phyloP scores from a whole-genome alignment of 2,329 filamentous ascomycete genomes.

The Pyrenophora seminiperda region DNA sequence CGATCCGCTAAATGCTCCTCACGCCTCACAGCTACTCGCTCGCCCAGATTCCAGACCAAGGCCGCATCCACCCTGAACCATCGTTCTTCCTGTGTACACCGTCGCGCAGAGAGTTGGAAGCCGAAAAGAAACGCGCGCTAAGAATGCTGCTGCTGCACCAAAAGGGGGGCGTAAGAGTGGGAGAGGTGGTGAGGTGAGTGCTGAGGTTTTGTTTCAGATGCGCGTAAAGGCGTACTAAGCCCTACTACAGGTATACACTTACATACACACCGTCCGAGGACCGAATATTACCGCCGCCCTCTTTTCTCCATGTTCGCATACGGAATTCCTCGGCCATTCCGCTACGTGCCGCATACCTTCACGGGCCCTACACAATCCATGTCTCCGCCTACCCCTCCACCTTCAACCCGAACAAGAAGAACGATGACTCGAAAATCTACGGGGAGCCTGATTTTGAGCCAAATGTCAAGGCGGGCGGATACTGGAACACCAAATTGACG shows the following conservation, averaged over 20 bases:
- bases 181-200: constrained; percentile 80
- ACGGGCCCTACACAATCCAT: constrained; percentile 91
- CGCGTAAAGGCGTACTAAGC: constrained; percentile 3
- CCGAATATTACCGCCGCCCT: constrained; percentile 84
- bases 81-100: constrained; percentile 43
- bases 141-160: constrained; percentile 90
- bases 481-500: constrained; percentile 78
- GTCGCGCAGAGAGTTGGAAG: constrained; percentile 42
- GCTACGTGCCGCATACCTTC: constrained; percentile 90
- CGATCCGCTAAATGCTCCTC: constrained; percentile 49
- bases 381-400: constrained; percentile 82
- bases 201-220: not conserved
- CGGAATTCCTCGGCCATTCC: constrained; percentile 91
- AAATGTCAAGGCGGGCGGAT: constrained; percentile 91
- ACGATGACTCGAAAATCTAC: constrained; percentile 70
- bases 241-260: constrained; percentile 67
- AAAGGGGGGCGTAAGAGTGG: constrained; percentile 87
- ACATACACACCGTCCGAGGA: constrained; percentile 91
- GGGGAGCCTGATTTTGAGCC: constrained; percentile 92
- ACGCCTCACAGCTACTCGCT: constrained; percentile 48
- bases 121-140: constrained; percentile 39
- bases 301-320: constrained; percentile 80
- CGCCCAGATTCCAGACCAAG: constrained; percentile 45
- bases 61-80: constrained; percentile 32
- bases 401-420: constrained; percentile 82